Base-by-base conservation (phyloP, 768 basidiomycete species). In the Suillus occidentalis region DNA sequence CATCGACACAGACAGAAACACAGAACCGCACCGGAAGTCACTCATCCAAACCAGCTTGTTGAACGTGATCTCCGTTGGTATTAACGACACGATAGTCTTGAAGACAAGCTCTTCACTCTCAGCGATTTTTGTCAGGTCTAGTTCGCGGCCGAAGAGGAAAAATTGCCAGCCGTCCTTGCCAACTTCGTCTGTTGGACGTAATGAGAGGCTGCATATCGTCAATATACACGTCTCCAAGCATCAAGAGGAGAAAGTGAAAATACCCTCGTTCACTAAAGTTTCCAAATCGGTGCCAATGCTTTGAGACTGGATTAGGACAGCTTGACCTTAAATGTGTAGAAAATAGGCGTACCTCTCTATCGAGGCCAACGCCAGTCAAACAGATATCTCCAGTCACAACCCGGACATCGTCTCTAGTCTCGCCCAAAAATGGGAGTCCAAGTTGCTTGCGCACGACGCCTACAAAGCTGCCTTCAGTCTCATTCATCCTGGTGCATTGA, bases 201-300 rank as follows among this genome's bases (percentile, higher is more conserved):
- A 69, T 25, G 74, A 74, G 28, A 78, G 56, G 66, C 79, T 80
- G 52, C 1, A 60, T 40, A 6, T 45, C n/a, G 12, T 63, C 16
- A 60, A 47, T 60, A 53, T 52, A 53, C 9, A 31, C n/a, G 12
- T 53, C 16, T 31, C 5, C 6, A 52, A 43, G 61, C 40, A 45
- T 50, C 40, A 52, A 59, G 12, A n/a, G 4, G 49, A 58, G 31
- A 25, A 61, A 61, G 4, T 4, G 61, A n/a, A 43, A 31, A 43
- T 28, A 47, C 37, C 28, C 42, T 37, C 10, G n/a, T 25, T 10
- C 20, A 14, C 18, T 28, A 28, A 14, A 67, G 53, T 81, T 78
- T 1, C 83, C 82, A 82, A 82, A 84, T 72, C 80, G 80, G 66
- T 83, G 82, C 82, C 81, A 83, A 63, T 77, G 70, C 82, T 84